Conservation (phyloP, 805 yeast genomes). For the Metschnikowia henanensis region DNA sequence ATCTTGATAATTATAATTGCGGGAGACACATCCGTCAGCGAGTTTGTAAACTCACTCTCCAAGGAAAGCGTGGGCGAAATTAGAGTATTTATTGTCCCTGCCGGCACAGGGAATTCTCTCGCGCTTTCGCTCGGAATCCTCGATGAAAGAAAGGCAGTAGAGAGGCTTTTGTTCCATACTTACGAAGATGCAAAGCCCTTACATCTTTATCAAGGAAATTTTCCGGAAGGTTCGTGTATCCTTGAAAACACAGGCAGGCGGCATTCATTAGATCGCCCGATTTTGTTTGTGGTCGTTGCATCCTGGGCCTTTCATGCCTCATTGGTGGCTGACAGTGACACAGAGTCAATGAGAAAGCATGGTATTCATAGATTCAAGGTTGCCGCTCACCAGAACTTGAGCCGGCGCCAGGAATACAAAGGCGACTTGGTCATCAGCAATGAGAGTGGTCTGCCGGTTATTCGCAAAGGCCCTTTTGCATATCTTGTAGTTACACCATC, state of each 20-base stretch:
- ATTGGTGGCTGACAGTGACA: conserved; percentile 76
- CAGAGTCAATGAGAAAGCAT: conserved; percentile 58
- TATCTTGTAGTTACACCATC: conserved; percentile 61
- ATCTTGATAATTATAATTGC: conserved; percentile 61
- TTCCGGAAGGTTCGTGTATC: conserved; percentile 37
- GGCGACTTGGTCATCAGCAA: conserved; percentile 34
- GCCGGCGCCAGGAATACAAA: conserved; percentile 49
- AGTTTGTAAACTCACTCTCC: conserved; percentile 58
- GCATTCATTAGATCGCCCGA: conserved; percentile 16
- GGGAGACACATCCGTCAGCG: conserved; percentile 86
- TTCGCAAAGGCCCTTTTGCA: conserved; percentile 40
- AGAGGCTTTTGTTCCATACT: conserved; percentile 32
- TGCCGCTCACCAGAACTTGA: conserved; percentile 62
- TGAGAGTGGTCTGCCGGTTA: conserved; percentile 10
- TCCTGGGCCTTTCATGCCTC: conserved; percentile 91
- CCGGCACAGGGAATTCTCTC: conserved; percentile 88
- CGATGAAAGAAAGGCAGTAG: conserved; percentile 29
- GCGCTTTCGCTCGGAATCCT: conserved; percentile 55
- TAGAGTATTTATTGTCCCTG: conserved; percentile 51
- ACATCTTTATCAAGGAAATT: conserved; percentile 42
- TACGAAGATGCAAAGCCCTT: conserved; percentile 29
- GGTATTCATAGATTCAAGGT: conserved; percentile 68
- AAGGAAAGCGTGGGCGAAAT: conserved; percentile 10
- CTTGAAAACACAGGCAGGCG: conserved; percentile 21
- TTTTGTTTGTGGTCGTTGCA: conserved; percentile 59